Conservation (phyloP, 2,329 filamentous ascomycete genomes). For the Pezicula neosporulosa region DNA sequence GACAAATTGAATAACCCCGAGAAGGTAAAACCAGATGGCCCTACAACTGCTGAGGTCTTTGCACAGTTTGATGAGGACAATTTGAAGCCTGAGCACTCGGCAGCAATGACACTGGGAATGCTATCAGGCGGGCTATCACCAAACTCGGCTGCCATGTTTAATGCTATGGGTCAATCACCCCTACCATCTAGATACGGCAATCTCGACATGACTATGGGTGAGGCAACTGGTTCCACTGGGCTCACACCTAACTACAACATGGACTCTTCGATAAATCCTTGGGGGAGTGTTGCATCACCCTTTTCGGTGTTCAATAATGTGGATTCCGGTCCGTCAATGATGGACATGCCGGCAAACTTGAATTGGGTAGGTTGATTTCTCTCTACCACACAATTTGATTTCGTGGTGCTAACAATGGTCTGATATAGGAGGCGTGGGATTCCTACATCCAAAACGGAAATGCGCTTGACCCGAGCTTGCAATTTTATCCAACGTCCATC, state of each 20-base stretch:
- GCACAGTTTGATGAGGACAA: slow-evolving; percentile 38
- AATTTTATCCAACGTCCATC: slow-evolving; percentile 23
- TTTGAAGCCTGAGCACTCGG: slow-evolving; percentile 60
- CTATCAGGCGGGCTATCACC: slow-evolving; percentile 58
- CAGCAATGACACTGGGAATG: slow-evolving; percentile 69
- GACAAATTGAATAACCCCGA: slow-evolving; percentile 58
- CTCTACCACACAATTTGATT: background rate
- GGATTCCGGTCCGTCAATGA: slow-evolving; percentile 41
- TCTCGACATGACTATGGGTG: slow-evolving; percentile 24
- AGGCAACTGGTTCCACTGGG: slow-evolving; percentile 32
- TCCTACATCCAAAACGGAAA: slow-evolving; percentile 61
- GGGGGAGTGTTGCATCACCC: slow-evolving; percentile 27
- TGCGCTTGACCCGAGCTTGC: slow-evolving; percentile 23
- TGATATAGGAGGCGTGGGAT: slow-evolving; percentile 61
- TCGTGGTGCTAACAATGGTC: slow-evolving; percentile 23
- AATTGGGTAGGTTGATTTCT: slow-evolving; percentile 53
- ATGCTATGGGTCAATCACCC: slow-evolving; percentile 30
- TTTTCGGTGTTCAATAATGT: slow-evolving; percentile 48
- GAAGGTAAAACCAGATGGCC: slow-evolving; percentile 3
- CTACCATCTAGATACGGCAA: slow-evolving; percentile 20
- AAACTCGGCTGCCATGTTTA: slow-evolving; percentile 32
- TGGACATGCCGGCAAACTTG: slow-evolving; percentile 53
- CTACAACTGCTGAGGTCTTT: slow-evolving; percentile 22
- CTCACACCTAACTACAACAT: slow-evolving; percentile 36
- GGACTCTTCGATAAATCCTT: slow-evolving; percentile 20